phyloP scores from a whole-genome alignment of 2,329 filamentous ascomycete species.

The Hypoxylon rubiginosum region DNA sequence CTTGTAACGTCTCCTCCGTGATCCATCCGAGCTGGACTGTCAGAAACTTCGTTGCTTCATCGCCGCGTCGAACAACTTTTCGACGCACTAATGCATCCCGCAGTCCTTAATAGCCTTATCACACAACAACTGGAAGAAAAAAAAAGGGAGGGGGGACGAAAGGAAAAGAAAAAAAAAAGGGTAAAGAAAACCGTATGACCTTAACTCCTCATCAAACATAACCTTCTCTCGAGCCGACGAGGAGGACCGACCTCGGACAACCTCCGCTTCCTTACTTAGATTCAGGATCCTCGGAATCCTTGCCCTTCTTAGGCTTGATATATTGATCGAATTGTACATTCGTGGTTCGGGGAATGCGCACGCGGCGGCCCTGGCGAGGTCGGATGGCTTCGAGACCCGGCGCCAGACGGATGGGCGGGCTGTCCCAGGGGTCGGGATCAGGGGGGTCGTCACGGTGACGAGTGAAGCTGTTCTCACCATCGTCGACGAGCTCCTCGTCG shows the following conservation, averaged over 20 bases:
- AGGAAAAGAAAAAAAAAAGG: neutral
- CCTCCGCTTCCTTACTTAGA: neutral
- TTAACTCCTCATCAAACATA: neutral
- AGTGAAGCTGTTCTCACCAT: neutral
- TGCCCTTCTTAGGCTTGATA: neutral
- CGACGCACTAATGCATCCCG: neutral
- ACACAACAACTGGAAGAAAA: neutral
- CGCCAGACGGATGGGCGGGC: neutral
- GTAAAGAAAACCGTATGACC: neutral
- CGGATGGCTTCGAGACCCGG: neutral
- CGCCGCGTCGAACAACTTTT: neutral
- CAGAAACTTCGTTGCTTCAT: neutral
- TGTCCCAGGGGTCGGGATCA: neutral
- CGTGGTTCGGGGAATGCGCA: neutral
- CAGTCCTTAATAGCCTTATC: neutral
- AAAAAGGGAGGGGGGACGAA: too few species aligned
- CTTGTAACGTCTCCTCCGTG: neutral
- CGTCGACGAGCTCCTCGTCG: too few species aligned
- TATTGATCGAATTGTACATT: neutral
- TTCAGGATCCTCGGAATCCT: neutral
- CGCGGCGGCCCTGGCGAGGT: neutral
- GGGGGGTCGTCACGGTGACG: neutral
- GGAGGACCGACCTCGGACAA: neutral
- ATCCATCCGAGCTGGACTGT: neutral
- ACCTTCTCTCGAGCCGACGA: neutral